A percentile compares a stretch with the other conserved stretches of the same genome.
Conservation (phyloP, 1,284 basidiomycete genomes). For the Serendipita sp. region DNA sequence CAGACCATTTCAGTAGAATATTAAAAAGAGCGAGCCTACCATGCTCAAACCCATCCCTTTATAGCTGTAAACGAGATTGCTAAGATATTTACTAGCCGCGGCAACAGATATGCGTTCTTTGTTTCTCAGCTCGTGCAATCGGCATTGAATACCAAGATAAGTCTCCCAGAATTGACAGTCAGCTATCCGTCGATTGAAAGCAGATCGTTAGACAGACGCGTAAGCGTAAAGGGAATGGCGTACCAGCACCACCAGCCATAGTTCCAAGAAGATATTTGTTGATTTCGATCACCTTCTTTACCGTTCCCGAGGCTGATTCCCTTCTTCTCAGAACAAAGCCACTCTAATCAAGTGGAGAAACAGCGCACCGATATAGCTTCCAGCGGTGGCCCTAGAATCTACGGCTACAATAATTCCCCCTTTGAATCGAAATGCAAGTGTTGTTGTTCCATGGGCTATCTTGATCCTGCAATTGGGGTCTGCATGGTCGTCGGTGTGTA, state of each 20-base stretch:
- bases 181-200: conserved; percentile 30
- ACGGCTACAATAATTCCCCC: conserved; percentile 97
- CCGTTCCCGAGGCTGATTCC: conserved; percentile 74
- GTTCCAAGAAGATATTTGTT: conserved; percentile 97
- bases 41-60: conserved; percentile 99
- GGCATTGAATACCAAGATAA: conserved; percentile 95
- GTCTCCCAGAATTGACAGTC: conserved; percentile 98
- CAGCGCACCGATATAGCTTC: conserved; percentile 81
- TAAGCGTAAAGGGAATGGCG: conserved; percentile 13
- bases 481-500: conserved; percentile 86
- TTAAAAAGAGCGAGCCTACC: conserved; percentile 34
- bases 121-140: conserved; percentile 93
- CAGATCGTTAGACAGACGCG: background rate
- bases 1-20: background rate
- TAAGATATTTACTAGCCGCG: conserved; percentile 93
- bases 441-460: conserved; percentile 97
- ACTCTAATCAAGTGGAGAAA: conserved; percentile 4
- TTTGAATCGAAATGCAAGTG: conserved; percentile 90
- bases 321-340: background rate
- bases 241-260: conserved; percentile 97
- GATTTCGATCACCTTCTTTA: conserved; percentile 99
- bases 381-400: conserved; percentile 93
- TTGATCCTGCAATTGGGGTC: conserved; percentile 93
- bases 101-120: conserved; percentile 97
- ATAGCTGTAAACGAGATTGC: conserved; percentile 95